Conservation (phyloP, 2,329 filamentous ascomycete species). For the Sporothrix pallida region DNA sequence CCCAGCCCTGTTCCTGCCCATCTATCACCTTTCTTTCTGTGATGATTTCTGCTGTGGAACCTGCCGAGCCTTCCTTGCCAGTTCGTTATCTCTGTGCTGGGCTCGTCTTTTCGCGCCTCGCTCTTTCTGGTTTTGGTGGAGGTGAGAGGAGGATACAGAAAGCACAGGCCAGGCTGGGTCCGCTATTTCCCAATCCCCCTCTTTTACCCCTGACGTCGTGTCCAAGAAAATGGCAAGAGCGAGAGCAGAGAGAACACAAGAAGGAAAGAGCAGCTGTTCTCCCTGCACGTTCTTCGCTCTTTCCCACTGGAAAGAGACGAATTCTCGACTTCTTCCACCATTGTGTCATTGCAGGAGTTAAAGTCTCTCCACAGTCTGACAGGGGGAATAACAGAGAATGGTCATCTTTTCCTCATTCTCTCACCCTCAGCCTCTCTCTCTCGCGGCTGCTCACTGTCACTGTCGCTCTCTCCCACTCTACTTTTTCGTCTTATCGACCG, state of each 20-base stretch:
- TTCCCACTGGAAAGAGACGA: not conserved
- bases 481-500: not conserved
- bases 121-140: constrained; percentile 7
- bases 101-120: constrained; percentile 10
- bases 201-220: constrained; percentile 19
- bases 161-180: constrained; percentile 4
- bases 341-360: constrained; percentile 9
- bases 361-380: not conserved
- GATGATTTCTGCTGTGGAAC: not conserved
- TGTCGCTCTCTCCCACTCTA: too few species aligned
- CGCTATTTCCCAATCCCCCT: not conserved
- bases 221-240: not conserved
- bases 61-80: not conserved
- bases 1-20: not conserved
- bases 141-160: not conserved
- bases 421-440: not conserved
- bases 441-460: not conserved
- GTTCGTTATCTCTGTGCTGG: not conserved
- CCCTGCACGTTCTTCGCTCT: not conserved
- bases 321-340: constrained; percentile 1
- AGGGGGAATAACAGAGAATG: constrained; percentile 1
- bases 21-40: not conserved
- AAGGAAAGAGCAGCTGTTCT: not conserved
- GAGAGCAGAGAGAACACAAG: not conserved
- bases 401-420: constrained; percentile 2